Evolutionary conservation across 2,329 filamentous ascomycete genomes (phyloP), one percentile per base, ranked within the genome.

Genomic region (Amylocarpus encephaloides): DNA sequence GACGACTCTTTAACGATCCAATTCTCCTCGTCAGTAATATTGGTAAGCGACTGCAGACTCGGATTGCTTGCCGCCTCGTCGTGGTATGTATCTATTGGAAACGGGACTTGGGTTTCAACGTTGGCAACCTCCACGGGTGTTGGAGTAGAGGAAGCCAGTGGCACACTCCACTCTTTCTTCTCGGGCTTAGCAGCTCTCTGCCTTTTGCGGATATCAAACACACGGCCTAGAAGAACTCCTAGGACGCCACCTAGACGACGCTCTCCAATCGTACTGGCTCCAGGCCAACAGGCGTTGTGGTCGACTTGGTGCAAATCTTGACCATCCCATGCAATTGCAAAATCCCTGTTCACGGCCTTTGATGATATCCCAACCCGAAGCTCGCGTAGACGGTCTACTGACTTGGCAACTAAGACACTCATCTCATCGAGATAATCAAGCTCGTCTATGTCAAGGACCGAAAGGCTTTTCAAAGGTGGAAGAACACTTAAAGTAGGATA

Each of bases 391-490:
- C 75, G 75, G 54, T 76, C 73, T 51, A 80, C 74, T 11, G 87
- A 92, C 19, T 82, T 79, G 53, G 85, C 83, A 53, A 93, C 81
- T 11, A 93, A 74, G 38, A 88, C 73, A 48, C 85, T 84, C 79
- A 93, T 85, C 68, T 93, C 88, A 62, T 92, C 87, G 34, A 92
- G 69, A 65, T 93, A 93, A 26, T 83, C 78, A n/a, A 88, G 69
- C 63, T 92, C 86, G 61, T 93, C 88, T 52, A 93, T 86, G 59
- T 93, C 85, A 38, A 93, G 72, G 1, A 91, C 88, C 45, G 79
- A 86, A 51, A 93, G 67, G 58, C 83, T 88, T 66, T 82, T 86
- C 46, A 93, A 68, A 0, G 86, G 77, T 9, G 87, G 86, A 6
- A 94, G 72, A 9, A 88, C 79, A 40, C 86, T 92, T 60, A 93